A percentile compares a stretch with the other conserved stretches of the same genome.
Conservation (phyloP, 2,329 filamentous ascomycete species). For the Aspergillus texensis region DNA sequence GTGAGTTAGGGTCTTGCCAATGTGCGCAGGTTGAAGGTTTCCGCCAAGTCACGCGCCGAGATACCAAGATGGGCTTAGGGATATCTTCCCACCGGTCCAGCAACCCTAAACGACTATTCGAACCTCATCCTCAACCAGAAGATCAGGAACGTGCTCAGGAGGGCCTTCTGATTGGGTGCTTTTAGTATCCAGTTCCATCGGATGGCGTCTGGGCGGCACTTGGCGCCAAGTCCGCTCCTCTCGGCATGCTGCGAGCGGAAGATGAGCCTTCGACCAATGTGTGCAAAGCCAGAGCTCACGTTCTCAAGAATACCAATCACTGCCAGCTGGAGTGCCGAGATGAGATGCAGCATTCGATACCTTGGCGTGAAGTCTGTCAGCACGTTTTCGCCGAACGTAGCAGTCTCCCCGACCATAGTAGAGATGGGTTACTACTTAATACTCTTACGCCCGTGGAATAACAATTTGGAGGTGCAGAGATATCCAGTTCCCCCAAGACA, state of each 20-base stretch:
- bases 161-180: neutral
- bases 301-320: conserved; percentile 5
- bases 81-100: neutral
- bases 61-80: neutral
- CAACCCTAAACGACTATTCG: neutral
- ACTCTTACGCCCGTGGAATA: neutral
- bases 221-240: conserved; percentile 21
- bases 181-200: neutral
- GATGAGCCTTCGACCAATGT: conserved; percentile 13
- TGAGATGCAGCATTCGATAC: neutral
- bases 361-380: neutral
- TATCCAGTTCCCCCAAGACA: neutral
- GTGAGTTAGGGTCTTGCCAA: neutral
- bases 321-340: neutral
- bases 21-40: neutral
- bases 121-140: conserved; percentile 8
- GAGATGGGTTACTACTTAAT: conserved; percentile 2
- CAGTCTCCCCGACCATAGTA: neutral
- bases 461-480: neutral
- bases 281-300: conserved; percentile 10
- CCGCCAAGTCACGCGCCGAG: conserved; percentile 5
- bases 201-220: neutral
- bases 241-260: neutral
- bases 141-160: conserved; percentile 18
- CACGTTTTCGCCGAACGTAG: neutral